These are phyloP conservation scores for Yamadazyma akitaensis DNA, from an alignment of 805 yeast species.

Conservation along the genomic window DNA sequence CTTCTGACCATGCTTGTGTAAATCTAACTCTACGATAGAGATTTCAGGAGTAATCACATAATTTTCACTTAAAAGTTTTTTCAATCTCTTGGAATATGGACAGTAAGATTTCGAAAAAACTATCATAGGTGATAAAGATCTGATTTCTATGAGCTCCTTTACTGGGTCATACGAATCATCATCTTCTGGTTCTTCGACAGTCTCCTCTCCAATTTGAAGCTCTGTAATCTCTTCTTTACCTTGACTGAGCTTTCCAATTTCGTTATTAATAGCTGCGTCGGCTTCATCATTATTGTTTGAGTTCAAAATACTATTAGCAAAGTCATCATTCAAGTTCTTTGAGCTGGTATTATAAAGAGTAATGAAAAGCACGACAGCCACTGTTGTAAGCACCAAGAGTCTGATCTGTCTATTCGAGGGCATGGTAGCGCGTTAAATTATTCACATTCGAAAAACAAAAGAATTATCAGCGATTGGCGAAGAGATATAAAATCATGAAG, in stretches of 20 bases:
- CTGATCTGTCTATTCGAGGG: conserved; percentile 9
- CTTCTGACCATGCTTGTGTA: conserved; percentile 68
- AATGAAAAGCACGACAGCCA: conserved; percentile 9
- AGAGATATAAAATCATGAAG: not conserved
- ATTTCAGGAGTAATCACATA: conserved; percentile 75
- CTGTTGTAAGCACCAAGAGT: conserved; percentile 8
- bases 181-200: conserved; percentile 8
- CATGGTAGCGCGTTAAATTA: not conserved
- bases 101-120: conserved; percentile 57
- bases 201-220: not conserved
- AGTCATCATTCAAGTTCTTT: not conserved
- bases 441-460: not conserved
- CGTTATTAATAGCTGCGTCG: conserved; percentile 40
- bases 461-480: not conserved
- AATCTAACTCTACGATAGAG: conserved; percentile 75
- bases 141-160: conserved; percentile 48
- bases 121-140: conserved; percentile 62
- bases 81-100: conserved; percentile 74
- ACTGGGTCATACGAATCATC: conserved; percentile 30
- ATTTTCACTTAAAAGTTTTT: conserved; percentile 57
- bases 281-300: conserved; percentile 31
- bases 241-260: conserved; percentile 23
- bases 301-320: conserved; percentile 26
- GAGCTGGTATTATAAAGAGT: conserved; percentile 7
- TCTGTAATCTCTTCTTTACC: conserved; percentile 13